Base-by-base conservation (phyloP, 2,329 filamentous ascomycete species). In the Herpotrichia juniperi region DNA sequence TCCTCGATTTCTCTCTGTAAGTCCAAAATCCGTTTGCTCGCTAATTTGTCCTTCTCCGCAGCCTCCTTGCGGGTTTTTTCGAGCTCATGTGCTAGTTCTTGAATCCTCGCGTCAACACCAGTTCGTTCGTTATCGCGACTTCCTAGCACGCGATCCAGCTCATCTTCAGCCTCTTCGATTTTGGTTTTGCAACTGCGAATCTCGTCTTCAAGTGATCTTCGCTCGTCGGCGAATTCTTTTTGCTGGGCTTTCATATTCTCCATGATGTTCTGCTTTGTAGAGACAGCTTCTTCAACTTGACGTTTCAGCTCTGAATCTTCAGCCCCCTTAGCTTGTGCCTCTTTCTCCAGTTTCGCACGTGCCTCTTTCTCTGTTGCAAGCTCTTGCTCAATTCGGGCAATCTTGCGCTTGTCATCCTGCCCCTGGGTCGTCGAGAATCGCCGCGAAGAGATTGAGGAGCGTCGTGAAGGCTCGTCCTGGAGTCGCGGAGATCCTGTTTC, bases 201-300 rank as follows among this genome's bases (percentile, higher is more conserved):
- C 69, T 97, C 93, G 14, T 85, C 81, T 62, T 96, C 90, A 0
- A 97, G 79, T 9, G 87, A 89, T 65, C 89, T 91, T 32, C 94
- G 86, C 73, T 97, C 93, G 44, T 87, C 86, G 30, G 89, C 81
- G 61, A 96, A 97, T 66, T 97, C 94, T 22, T 86, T 86, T 73
- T 97, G 91, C 59, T 96, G 84, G 11, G 93, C 88, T 68, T 97
- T 92, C 78, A 99, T 91, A 67, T 99, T 99, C 59, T 91, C 88
- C 75, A 99, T 86, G 9, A 99, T 84, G 72, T 97, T 94, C 63
- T 90, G 89, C 73, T 99, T 99, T 1, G 90, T 97, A 2, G 91
- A 93, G 62, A 94, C 91, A 5, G 86, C 90, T 72, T 97, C 93
- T 57, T 94, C 86, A 55, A 96, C 83, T 63, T 87, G 87, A 65